These are phyloP conservation scores for Funneliformis geosporum DNA, from an alignment of 192 early-diverging fungal genomes.

Conservation along the genomic window DNA sequence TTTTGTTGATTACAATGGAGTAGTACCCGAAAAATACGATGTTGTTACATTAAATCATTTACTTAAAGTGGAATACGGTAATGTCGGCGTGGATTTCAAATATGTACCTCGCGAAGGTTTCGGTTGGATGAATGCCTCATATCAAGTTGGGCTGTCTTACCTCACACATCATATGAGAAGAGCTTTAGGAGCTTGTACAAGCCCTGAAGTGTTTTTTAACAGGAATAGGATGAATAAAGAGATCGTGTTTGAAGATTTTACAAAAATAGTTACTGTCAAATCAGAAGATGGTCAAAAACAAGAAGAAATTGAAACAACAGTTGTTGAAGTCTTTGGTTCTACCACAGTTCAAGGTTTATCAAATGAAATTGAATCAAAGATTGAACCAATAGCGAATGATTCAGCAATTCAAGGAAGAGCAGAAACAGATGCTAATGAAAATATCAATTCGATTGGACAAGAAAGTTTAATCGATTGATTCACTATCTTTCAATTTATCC, in stretches of 20 bases:
- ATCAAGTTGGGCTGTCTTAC: constrained; percentile 80
- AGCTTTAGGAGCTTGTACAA: constrained; percentile 61
- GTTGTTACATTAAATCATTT: constrained; percentile 88
- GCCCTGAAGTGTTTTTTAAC: constrained; percentile 29
- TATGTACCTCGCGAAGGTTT: constrained; percentile 94
- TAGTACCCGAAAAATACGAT: constrained; percentile 98
- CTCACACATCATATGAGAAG: constrained; percentile 71
- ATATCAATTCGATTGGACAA: too few relatives aligned
- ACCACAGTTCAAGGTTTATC: too few relatives aligned
- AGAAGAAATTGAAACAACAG: too few relatives aligned
- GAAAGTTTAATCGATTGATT: neutral
- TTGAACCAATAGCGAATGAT: too few relatives aligned
- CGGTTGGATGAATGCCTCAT: constrained; percentile 98
- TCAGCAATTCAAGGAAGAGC: too few relatives aligned
- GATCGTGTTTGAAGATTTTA: neutral
- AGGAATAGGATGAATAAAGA: too few relatives aligned
- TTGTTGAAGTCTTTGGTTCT: too few relatives aligned
- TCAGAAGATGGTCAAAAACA: neutral
- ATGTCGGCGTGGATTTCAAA: constrained; percentile 93
- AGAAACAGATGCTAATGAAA: too few relatives aligned
- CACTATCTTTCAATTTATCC: neutral
- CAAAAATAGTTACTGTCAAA: neutral
- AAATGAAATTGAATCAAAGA: too few relatives aligned
- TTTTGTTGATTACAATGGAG: constrained; percentile 97
- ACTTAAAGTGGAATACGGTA: constrained; percentile 95